These are phyloP conservation scores for Colletotrichum viniferum DNA, from an alignment of 2,329 filamentous ascomycete species.

Conservation along the genomic window DNA sequence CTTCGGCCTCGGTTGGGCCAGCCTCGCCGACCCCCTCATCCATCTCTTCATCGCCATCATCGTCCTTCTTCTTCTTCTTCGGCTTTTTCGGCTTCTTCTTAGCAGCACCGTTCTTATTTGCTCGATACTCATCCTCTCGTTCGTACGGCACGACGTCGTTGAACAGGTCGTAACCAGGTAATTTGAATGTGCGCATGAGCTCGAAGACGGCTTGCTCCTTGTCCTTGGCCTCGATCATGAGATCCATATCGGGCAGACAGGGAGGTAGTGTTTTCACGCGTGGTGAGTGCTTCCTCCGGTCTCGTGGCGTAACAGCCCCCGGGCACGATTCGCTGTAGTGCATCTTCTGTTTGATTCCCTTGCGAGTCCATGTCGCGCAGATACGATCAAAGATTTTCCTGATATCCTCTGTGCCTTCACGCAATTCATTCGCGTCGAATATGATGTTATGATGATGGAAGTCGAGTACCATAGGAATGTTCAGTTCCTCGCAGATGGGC, in stretches of 20 bases:
- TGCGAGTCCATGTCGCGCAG: slow-evolving; percentile 80
- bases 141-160: slow-evolving; percentile 80
- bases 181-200: slow-evolving; percentile 84
- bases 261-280: slow-evolving; percentile 82
- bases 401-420: slow-evolving; percentile 87
- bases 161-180: slow-evolving; percentile 79
- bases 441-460: slow-evolving; percentile 96
- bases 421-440: slow-evolving; percentile 73
- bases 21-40: slow-evolving; percentile 43
- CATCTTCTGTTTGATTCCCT: slow-evolving; percentile 92
- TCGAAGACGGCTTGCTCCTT: slow-evolving; percentile 98
- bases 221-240: slow-evolving; percentile 99
- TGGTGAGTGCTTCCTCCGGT: slow-evolving; percentile 84
- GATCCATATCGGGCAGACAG: slow-evolving; percentile 81
- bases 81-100: slow-evolving; percentile 43
- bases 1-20: slow-evolving; percentile 37
- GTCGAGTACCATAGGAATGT: slow-evolving; percentile 90
- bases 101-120: slow-evolving; percentile 44
- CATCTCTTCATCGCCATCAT: slow-evolving; percentile 33
- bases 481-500: slow-evolving; percentile 89
- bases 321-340: slow-evolving; percentile 87
- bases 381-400: slow-evolving; percentile 77
- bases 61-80: slow-evolving; percentile 40
- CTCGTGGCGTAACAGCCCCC: slow-evolving; percentile 75
- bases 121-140: slow-evolving; percentile 75